phyloP scores from a whole-genome alignment of 2,329 filamentous ascomycete genomes.

The Claviceps monticola region DNA sequence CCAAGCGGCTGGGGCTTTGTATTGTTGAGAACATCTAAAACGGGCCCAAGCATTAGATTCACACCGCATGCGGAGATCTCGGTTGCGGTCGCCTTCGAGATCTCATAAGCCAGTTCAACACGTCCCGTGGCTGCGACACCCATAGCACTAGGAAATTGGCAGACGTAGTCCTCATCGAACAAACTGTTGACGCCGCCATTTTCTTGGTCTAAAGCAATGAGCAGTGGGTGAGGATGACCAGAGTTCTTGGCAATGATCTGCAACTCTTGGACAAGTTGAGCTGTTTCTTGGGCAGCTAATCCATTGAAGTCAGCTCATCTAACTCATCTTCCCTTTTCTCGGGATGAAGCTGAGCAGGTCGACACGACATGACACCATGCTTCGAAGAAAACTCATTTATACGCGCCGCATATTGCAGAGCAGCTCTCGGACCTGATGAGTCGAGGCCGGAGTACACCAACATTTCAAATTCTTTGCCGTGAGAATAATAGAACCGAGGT shows the following conservation, averaged over 20 bases:
- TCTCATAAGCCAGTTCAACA: slow-evolving; percentile 70
- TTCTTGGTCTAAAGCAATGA: slow-evolving; percentile 91
- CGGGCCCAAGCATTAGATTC: slow-evolving; percentile 89
- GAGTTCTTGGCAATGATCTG: slow-evolving; percentile 85
- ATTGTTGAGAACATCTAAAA: slow-evolving; percentile 87
- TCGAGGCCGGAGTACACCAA: slow-evolving; percentile 25
- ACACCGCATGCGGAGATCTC: slow-evolving; percentile 88
- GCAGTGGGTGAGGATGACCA: slow-evolving; percentile 74
- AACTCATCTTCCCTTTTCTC: neutral
- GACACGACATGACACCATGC: neutral
- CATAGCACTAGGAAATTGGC: slow-evolving; percentile 95
- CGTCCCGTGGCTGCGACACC: slow-evolving; percentile 86
- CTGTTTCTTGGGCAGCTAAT: slow-evolving; percentile 79
- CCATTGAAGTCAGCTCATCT: slow-evolving; percentile 14
- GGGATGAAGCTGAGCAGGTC: neutral
- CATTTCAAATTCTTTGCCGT: slow-evolving; percentile 79
- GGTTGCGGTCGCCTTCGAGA: slow-evolving; percentile 85
- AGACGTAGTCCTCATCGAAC: slow-evolving; percentile 89
- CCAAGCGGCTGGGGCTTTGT: slow-evolving; percentile 81
- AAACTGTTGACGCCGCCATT: slow-evolving; percentile 97
- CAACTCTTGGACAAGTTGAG: slow-evolving; percentile 74
- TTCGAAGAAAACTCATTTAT: neutral
- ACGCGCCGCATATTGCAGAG: neutral
- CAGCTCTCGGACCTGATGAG: neutral
- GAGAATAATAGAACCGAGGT: slow-evolving; percentile 76